Evolutionary conservation across 345 rosid genomes (phyloP), one percentile per base, ranked within the genome.

Genomic region (Pelargonium nanum): DNA sequence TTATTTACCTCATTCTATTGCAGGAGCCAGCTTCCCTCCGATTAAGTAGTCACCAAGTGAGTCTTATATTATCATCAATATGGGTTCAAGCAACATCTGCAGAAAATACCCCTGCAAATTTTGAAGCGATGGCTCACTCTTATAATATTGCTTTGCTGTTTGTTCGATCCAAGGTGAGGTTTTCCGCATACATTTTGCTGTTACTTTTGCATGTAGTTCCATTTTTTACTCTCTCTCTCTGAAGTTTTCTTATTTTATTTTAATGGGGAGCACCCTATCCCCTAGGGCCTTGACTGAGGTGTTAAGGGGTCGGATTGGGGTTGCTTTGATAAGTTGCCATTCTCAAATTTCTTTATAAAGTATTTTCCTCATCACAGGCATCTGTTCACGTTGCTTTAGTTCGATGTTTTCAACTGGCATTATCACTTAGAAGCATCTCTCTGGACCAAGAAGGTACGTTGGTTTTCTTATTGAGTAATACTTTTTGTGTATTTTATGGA

Each of bases 11-110:
- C 15, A 9, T 9, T 40, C 15, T 40, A 52, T 70, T 67, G 50
- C 40, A 21, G 72, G 83, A 81, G 83, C 60, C 76, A 56, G 80
- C 79, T 72, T 81, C 88, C 58, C 86, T 91, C 54, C 76, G 95
- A 72, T 73, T 91, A 71, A 86, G 95, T 61, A 86, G 89, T 78
- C 90, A 85, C 78, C 98, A 91, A 88, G 84, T 91, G 72, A 85
- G 78, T 70, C 89, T 88, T 76, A 77, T 91, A 60, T 95, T 91
- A 65, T 88, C 96, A 70, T 91, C 96, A 52, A 75, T 91, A 70
- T 88, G 98, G 98, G 81, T 83, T 68, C 95, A 91, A 74, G 87
- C 87, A 55, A 80, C 83, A 61, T 83, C 84, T 51, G 63, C 80
- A 0, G 91, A 88, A 59, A 91, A 91, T 78, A 64, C 73, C 71